Evolutionary conservation across 306 rosid species (phyloP).

Genomic region (Rosa lucieae): DNA sequence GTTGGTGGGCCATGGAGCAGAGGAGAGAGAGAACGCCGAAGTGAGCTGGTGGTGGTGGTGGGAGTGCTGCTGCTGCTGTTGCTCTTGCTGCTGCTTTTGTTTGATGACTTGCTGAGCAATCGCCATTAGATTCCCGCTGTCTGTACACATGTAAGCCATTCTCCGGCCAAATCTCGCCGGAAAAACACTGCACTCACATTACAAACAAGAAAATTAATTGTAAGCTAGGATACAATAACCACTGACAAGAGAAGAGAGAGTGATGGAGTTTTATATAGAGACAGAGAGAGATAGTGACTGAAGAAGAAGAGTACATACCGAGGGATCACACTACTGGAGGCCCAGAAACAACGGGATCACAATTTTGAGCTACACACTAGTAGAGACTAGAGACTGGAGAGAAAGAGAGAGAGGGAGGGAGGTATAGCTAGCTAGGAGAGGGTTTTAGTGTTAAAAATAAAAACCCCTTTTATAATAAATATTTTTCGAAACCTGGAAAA

Average conservation of each 20-base stretch:
- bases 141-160: slow-evolving; percentile 96
- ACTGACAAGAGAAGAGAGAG: neutral
- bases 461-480: neutral
- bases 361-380: neutral
- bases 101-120: slow-evolving; percentile 96
- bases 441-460: neutral
- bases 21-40: slow-evolving; percentile 48
- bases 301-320: slow-evolving; percentile 16
- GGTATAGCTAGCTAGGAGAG: neutral
- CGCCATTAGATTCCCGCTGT: slow-evolving; percentile 96
- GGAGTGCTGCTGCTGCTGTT: slow-evolving; percentile 59
- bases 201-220: slow-evolving; percentile 1
- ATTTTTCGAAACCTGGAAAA: neutral
- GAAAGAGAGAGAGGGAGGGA: neutral
- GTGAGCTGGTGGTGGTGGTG: slow-evolving; percentile 39
- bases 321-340: slow-evolving; percentile 4
- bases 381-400: slow-evolving; percentile 4
- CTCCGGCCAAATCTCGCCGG: slow-evolving; percentile 48
- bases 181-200: slow-evolving; percentile 45
- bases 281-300: neutral
- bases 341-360: slow-evolving; percentile 24
- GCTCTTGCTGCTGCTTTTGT: slow-evolving; percentile 87
- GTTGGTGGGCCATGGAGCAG: slow-evolving; percentile 56
- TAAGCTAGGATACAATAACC: neutral
- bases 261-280: neutral